A percentile compares a stretch with the other conserved stretches of the same genome.
Conservation (phyloP, 768 basidiomycete genomes). For the Pisolithus sp. region DNA sequence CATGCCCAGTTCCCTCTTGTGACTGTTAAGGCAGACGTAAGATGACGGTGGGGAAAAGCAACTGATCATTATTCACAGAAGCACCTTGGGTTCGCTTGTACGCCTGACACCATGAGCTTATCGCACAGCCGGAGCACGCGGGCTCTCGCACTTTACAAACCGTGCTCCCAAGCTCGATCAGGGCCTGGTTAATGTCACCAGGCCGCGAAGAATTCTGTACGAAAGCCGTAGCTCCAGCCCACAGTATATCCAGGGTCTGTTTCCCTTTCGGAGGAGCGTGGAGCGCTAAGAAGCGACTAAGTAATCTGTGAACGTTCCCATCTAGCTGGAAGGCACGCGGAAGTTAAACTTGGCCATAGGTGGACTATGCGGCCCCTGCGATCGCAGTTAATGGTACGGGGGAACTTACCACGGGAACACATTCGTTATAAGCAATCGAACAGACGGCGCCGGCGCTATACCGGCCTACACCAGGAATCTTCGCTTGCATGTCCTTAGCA, state of each 20-base stretch:
- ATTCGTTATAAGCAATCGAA: slow-evolving; percentile 84
- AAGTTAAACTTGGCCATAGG: neutral
- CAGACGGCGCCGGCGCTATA: slow-evolving; percentile 84
- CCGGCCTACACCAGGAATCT: slow-evolving; percentile 82
- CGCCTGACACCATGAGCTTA: slow-evolving; percentile 64
- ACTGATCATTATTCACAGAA: slow-evolving; percentile 9
- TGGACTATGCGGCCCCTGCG: neutral
- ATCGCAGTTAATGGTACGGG: neutral
- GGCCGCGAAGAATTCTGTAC: slow-evolving; percentile 51
- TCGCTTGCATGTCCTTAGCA: slow-evolving; percentile 71
- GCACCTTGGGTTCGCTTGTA: slow-evolving; percentile 28
- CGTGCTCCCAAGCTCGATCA: slow-evolving; percentile 93
- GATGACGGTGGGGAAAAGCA: neutral
- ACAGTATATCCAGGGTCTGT: slow-evolving; percentile 70
- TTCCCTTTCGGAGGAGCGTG: slow-evolving; percentile 81
- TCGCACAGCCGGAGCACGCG: slow-evolving; percentile 63
- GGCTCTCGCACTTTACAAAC: slow-evolving; percentile 86
- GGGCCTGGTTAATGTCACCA: slow-evolving; percentile 86
- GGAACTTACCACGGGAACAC: slow-evolving; percentile 71
- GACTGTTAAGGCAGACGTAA: neutral
- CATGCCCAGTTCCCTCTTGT: slow-evolving; percentile 8
- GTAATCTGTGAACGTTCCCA: slow-evolving; percentile 83
- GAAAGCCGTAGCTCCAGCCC: slow-evolving; percentile 68
- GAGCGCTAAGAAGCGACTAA: slow-evolving; percentile 76
- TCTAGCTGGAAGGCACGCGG: slow-evolving; percentile 51